Evolutionary conservation across 108 stramenopile genomes (phyloP).

Genomic region (Craspedostauros australis): DNA sequence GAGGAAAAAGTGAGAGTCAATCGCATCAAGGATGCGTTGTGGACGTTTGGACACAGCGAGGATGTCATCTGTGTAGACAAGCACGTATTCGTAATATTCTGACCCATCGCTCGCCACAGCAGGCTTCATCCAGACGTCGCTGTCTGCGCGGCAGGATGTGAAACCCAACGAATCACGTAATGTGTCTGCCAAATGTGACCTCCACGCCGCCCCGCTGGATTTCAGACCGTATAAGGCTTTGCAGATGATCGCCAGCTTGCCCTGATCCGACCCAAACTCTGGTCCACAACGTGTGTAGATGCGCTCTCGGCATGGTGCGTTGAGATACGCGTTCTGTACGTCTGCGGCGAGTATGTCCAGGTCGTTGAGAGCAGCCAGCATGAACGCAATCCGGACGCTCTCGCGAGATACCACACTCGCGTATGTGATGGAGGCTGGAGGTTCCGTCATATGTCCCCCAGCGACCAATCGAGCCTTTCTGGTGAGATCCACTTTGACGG

Average conservation of each 20-base stretch:
- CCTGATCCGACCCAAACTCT: conserved; percentile 30
- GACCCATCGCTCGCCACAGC: no score
- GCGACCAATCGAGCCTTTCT: no score
- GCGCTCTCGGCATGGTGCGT: conserved; percentile 25
- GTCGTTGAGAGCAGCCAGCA: conserved; percentile 38
- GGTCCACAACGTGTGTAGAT: conserved; percentile 18
- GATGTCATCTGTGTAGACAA: no score
- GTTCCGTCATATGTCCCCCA: no score
- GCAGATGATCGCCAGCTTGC: conserved; percentile 10
- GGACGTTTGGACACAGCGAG: no score
- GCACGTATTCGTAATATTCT: no score
- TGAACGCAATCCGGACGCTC: conserved; percentile 34
- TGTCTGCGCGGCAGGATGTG: no score
- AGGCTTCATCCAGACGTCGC: no score
- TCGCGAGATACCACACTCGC: conserved; percentile 43
- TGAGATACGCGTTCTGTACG: conserved; percentile 39
- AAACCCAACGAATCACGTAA: neutral
- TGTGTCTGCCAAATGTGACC: conserved; percentile 1
- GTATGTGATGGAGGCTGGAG: no score
- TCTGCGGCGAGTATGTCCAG: conserved; percentile 35
- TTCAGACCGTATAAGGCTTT: conserved; percentile 44
- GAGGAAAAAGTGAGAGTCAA: conserved; percentile 4
- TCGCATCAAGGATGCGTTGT: neutral
- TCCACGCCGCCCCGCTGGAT: conserved; percentile 18
- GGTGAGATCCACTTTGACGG: no score